phyloP scores from a whole-genome alignment of 805 yeast species.

The Ogataea trehalophila region DNA sequence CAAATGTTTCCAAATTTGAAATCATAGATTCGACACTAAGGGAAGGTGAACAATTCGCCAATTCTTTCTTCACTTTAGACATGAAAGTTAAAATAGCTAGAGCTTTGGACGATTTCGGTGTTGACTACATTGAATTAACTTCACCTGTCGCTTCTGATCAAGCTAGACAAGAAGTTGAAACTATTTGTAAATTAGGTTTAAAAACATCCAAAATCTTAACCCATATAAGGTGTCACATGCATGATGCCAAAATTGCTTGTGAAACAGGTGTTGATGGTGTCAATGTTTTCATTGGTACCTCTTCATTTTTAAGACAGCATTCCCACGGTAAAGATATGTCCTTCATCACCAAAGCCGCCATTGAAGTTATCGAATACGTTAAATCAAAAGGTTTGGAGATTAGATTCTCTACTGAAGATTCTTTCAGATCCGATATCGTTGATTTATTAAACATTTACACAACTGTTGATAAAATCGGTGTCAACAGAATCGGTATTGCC shows the following conservation, averaged over 20 bases:
- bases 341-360: constrained; percentile 50
- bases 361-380: constrained; percentile 56
- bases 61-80: constrained; percentile 54
- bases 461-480: constrained; percentile 59
- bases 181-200: constrained; percentile 54
- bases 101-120: constrained; percentile 58
- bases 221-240: constrained; percentile 59
- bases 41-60: constrained; percentile 63
- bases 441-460: constrained; percentile 54
- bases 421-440: constrained; percentile 56
- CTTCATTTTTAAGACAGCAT: constrained; percentile 51
- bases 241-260: constrained; percentile 55
- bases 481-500: constrained; percentile 58
- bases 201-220: constrained; percentile 51
- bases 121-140: constrained; percentile 55
- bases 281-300: constrained; percentile 57
- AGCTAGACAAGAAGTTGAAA: constrained; percentile 52
- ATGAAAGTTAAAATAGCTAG: constrained; percentile 55
- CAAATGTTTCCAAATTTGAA: constrained; percentile 50
- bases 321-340: constrained; percentile 61
- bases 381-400: constrained; percentile 57
- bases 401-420: constrained; percentile 55
- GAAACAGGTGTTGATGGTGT: constrained; percentile 63
- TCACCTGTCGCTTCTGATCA: constrained; percentile 59
- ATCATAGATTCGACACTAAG: constrained; percentile 54